Base-by-base conservation (phyloP, 371 early-diverging fungal species). In the Batkoa obscura region DNA sequence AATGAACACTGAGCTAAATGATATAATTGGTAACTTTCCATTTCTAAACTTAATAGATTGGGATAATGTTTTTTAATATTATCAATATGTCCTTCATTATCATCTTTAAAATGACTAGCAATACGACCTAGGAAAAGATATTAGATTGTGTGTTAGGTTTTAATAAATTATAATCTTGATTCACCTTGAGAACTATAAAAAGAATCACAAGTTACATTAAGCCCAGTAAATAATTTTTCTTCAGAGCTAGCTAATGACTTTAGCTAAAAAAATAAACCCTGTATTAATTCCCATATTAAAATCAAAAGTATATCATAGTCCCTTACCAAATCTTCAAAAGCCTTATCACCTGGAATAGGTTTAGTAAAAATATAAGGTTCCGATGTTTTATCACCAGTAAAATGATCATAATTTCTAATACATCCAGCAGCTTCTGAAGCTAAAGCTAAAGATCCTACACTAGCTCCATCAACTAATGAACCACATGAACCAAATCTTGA, bases 11-110 rank as follows among this genome's bases (percentile, higher is more conserved):
- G 2, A 12, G 93, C 91, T 37, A 93, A 63, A 61, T 93, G 93
- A 69, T 83, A 82, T 41, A 94, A 62, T 76, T 79, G 80, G 54
- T 78, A 86, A 0, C 82, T 78, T 66, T 95, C 96, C 96, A 95
- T 95, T 66, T 95, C 93, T 17, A 93, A 65, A 0, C 84, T 83
- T 51, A 74, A 64, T 0, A 79, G 77, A 12, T 70, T 66, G 13
- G 85, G 86, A 57, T 64, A 59, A 6, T 59, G 54, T 0, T 52
- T 56, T 34, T 81, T 35, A 35, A 75, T 63, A 2, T 68, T 58
- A 3, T 65, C 62, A 37, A 95, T 60, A 6, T 91, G 65, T 1
- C 63, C 55, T 12, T 73, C 65, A 67, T 93, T 95, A 41, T 71
- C 72, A 62, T 94, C 96, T 66, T 72, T 67, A 64, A 94, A 93